phyloP scores from a whole-genome alignment of 768 basidiomycete species.

The Termitomyces titanicus region DNA sequence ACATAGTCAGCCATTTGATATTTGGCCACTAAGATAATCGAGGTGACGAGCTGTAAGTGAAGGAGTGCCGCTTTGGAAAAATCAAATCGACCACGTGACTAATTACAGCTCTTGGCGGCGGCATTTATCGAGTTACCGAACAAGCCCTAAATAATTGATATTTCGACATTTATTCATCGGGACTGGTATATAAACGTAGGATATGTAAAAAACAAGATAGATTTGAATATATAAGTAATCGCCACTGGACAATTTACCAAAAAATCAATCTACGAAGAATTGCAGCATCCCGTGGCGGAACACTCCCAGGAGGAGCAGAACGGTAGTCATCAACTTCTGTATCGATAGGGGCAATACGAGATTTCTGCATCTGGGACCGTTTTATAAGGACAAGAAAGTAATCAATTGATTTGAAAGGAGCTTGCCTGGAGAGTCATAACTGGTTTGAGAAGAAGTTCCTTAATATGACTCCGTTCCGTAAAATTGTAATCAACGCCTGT shows the following conservation, averaged over 20 bases:
- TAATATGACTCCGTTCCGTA: slow-evolving; percentile 49
- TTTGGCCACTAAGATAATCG: neutral
- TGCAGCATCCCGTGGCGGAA: slow-evolving; percentile 36
- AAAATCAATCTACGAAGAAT: slow-evolving; percentile 52
- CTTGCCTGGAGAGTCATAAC: slow-evolving; percentile 73
- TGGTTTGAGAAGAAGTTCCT: slow-evolving; percentile 50
- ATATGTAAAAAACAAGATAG: too few species aligned
- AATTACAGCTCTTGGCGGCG: too few species aligned
- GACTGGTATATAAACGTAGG: too few species aligned
- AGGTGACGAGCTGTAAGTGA: slow-evolving; percentile 57
- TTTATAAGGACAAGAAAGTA: slow-evolving; percentile 1
- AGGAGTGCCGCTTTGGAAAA: slow-evolving; percentile 54
- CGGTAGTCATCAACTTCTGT: slow-evolving; percentile 39
- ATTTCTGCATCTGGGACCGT: slow-evolving; percentile 56
- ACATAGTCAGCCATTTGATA: slow-evolving; percentile 58
- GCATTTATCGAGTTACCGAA: too few species aligned
- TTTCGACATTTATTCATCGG: too few species aligned
- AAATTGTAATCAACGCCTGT: slow-evolving; percentile 58
- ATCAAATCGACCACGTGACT: neutral
- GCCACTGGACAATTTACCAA: slow-evolving; percentile 23
- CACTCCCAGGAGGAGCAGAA: slow-evolving; percentile 17
- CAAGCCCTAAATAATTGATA: too few species aligned
- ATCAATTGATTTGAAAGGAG: neutral
- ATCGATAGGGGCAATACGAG: slow-evolving; percentile 54
- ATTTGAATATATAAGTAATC: too few species aligned